Conservation (phyloP, 768 basidiomycete genomes). For the Boletus sensibilis region DNA sequence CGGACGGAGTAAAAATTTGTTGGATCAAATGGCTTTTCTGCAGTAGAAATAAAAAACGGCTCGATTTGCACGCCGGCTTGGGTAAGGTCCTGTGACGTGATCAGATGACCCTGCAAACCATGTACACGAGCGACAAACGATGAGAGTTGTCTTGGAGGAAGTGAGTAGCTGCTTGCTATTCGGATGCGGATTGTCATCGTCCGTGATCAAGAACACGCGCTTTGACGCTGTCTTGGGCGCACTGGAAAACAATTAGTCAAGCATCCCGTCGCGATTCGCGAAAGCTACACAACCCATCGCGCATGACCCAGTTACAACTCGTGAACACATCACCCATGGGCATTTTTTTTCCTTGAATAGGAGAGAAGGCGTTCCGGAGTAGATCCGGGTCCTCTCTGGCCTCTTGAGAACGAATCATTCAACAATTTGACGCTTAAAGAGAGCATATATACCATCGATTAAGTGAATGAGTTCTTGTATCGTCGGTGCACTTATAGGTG, state of each 20-base stretch:
- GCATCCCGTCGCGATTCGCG: conserved; percentile 15
- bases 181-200: conserved; percentile 51
- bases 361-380: conserved; percentile 63
- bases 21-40: conserved; percentile 65
- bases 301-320: conserved; percentile 85
- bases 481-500: conserved; percentile 73
- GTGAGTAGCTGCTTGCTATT: conserved; percentile 60
- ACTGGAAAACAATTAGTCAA: conserved; percentile 36
- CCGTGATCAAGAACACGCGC: conserved; percentile 89
- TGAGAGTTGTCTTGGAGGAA: conserved; percentile 69
- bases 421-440: neutral
- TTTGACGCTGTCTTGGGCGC: conserved; percentile 89
- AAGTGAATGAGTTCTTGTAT: conserved; percentile 78
- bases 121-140: conserved; percentile 41
- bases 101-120: neutral
- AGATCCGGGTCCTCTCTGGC: conserved; percentile 61
- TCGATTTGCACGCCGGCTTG: conserved; percentile 79
- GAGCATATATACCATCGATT: conserved; percentile 59
- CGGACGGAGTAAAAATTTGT: conserved; percentile 78
- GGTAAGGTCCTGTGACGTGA: conserved; percentile 61
- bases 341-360: conserved; percentile 53
- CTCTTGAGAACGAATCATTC: conserved; percentile 40
- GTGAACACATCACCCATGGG: conserved; percentile 90
- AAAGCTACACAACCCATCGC: conserved; percentile 63
- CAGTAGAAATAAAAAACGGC: conserved; percentile 83